These are phyloP conservation scores for Sonneratia alba DNA, from an alignment of 345 rosid species.

Conservation along the genomic window DNA sequence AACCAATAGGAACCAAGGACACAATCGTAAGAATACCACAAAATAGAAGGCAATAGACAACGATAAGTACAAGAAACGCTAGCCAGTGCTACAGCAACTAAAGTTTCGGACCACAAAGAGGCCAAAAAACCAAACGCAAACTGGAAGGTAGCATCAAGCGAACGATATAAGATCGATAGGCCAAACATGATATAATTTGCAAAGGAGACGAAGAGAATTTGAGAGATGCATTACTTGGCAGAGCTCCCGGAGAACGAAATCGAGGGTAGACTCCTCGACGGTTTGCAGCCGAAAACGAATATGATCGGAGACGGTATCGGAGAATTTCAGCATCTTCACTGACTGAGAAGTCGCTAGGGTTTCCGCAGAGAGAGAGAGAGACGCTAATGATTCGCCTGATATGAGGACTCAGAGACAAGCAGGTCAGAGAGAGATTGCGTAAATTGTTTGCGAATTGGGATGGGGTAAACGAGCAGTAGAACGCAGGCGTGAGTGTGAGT, in stretches of 20 bases:
- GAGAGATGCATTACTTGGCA: conserved; percentile 34
- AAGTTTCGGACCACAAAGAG: conserved; percentile 1
- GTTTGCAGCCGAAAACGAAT: conserved; percentile 60
- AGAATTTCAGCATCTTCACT: conserved; percentile 35
- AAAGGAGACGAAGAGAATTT: neutral
- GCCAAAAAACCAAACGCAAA: neutral
- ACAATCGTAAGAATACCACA: neutral
- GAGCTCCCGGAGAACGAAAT: conserved; percentile 48
- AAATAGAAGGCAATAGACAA: neutral
- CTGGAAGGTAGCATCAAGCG: neutral
- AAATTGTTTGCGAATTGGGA: too few relatives aligned
- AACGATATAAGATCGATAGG: neutral
- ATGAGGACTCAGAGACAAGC: too few relatives aligned
- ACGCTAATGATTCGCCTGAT: neutral
- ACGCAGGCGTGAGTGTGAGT: too few relatives aligned
- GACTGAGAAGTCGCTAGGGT: conserved; percentile 6
- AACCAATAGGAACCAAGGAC: neutral
- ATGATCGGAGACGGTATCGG: conserved; percentile 45
- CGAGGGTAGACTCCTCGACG: conserved; percentile 50
- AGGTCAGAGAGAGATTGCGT: too few relatives aligned
- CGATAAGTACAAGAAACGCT: neutral
- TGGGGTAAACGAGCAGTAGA: too few relatives aligned
- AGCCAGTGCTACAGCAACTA: neutral
- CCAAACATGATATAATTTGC: neutral
- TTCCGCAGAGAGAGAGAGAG: neutral